Base-by-base conservation (phyloP, 2,329 filamentous ascomycete species). In the Colletotrichum sp. region DNA sequence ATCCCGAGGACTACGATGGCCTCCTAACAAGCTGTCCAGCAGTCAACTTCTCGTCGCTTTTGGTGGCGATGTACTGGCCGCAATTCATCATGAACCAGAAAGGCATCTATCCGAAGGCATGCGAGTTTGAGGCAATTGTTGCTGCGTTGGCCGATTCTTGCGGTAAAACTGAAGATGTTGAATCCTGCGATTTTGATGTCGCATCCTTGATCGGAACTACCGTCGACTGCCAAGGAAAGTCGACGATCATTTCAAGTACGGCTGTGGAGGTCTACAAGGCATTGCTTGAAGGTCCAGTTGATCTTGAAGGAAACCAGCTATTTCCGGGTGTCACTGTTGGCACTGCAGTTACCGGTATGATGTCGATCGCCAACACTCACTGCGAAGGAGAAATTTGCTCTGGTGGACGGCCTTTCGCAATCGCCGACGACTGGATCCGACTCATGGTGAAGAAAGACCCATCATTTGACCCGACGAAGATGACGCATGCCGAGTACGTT, bases 1-100 rank as follows among this genome's bases (percentile, higher is more conserved):
- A 87, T 74, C 90, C 91, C 0, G 84, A 88, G 0, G 90, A 92
- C 76, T 92, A 91, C 72, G 90, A 93, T 70, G 90, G 90, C 22
- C 86, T 92, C 22, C 81, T 92, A 3, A 90, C 89, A 5, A 88
- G 89, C 3, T 80, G 82, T 27, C 84, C 85, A 7, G 89, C 89
- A 9, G 76, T 84, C 5, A 80, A 83, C 72, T 70, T 73, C 16
- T 52, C 74, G n/a, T 36, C 69, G 1, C 55, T 63, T 49, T 15
- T 69, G 59, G 62, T 44, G 36, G n/a, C 69, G 8, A 6, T 72
- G 27, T 62, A 68, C 27, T 32, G 30, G 3, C 63, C 55, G 52
- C 72, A 76, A 61, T 25, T 69, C 6, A 61, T 69, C n/a, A 66
- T 72, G 64, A 32, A 34, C 13, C 29, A 19, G 13, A 49, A 12